A percentile compares a stretch with the other conserved stretches of the same genome.
Conservation (phyloP, 192 early-diverging fungal genomes). For the Coemansia sp. region DNA sequence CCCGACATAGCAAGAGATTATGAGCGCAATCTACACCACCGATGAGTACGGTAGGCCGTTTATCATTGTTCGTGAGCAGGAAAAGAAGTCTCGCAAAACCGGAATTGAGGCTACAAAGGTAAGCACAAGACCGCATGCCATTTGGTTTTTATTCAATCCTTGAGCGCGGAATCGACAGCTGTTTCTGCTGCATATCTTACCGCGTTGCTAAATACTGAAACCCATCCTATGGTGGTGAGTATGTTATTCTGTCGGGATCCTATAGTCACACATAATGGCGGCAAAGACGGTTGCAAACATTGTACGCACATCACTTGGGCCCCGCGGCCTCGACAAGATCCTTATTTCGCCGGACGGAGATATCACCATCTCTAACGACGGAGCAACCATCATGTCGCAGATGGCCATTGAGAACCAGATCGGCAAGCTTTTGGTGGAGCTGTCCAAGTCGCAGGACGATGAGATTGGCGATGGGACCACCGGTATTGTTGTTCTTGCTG, state of each 20-base stretch:
- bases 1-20: constrained; percentile 12
- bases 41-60: constrained; percentile 96
- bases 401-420: constrained; percentile 99
- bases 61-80: constrained; percentile 98
- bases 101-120: constrained; percentile 97
- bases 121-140: constrained; percentile 10
- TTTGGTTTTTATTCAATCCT: not conserved
- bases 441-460: constrained; percentile 98
- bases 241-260: not conserved
- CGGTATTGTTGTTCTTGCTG: constrained; percentile 98
- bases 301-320: constrained; percentile 97
- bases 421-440: constrained; percentile 94
- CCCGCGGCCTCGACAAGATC: constrained; percentile 99
- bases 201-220: not conserved
- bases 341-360: constrained; percentile 99
- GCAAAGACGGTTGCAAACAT: constrained; percentile 97
- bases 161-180: not conserved
- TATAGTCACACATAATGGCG: constrained; percentile 94
- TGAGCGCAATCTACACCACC: constrained; percentile 81
- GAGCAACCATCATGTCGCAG: constrained; percentile 95
- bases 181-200: not conserved
- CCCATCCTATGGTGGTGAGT: not conserved
- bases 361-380: constrained; percentile 99
- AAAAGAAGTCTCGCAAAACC: constrained; percentile 83
- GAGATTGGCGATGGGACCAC: constrained; percentile 99